Evolutionary conservation across 2,329 filamentous ascomycete species (phyloP).

Genomic region (Didymella pinodella): DNA sequence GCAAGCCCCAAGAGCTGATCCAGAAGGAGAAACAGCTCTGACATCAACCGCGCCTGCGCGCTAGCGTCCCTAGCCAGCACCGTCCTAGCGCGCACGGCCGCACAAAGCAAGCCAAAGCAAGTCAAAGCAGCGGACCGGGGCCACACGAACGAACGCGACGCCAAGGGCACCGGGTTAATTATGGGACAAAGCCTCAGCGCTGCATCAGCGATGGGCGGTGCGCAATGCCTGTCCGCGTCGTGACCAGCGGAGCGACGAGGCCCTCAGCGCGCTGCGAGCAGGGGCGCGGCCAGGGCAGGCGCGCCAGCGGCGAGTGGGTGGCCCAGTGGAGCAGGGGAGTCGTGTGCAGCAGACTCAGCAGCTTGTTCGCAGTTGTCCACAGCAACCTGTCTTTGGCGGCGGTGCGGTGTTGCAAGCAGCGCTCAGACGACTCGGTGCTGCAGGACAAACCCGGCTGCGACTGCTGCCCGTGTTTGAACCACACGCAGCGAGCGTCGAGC

Average conservation of each 20-base stretch:
- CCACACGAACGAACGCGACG: slow-evolving; percentile 21
- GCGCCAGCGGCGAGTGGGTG: not conserved
- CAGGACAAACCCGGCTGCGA: slow-evolving; percentile 7
- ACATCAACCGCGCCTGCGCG: slow-evolving; percentile 47
- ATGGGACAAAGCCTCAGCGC: slow-evolving; percentile 31
- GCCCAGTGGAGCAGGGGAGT: not conserved
- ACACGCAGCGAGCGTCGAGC: slow-evolving; percentile 9
- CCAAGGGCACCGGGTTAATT: slow-evolving; percentile 31
- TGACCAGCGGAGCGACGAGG: slow-evolving; percentile 11
- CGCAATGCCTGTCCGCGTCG: slow-evolving; percentile 19
- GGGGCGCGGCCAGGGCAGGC: not conserved
- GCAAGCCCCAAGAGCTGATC: slow-evolving; percentile 51
- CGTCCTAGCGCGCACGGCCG: slow-evolving; percentile 17
- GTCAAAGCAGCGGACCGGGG: slow-evolving; percentile 8
- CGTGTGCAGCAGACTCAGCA: not conserved
- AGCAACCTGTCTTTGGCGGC: slow-evolving; percentile 1
- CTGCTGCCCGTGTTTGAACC: slow-evolving; percentile 16
- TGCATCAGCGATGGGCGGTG: slow-evolving; percentile 18
- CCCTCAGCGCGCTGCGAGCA: not conserved
- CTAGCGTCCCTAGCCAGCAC: slow-evolving; percentile 13
- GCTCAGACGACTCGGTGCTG: slow-evolving; percentile 4
- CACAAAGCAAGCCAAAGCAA: slow-evolving; percentile 12
- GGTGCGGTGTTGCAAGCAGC: slow-evolving; percentile 11
- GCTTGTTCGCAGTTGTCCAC: not conserved
- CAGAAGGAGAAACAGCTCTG: slow-evolving; percentile 50